These are phyloP conservation scores for Coemansia sp. DNA, from an alignment of 192 early-diverging fungal genomes.

Conservation along the genomic window DNA sequence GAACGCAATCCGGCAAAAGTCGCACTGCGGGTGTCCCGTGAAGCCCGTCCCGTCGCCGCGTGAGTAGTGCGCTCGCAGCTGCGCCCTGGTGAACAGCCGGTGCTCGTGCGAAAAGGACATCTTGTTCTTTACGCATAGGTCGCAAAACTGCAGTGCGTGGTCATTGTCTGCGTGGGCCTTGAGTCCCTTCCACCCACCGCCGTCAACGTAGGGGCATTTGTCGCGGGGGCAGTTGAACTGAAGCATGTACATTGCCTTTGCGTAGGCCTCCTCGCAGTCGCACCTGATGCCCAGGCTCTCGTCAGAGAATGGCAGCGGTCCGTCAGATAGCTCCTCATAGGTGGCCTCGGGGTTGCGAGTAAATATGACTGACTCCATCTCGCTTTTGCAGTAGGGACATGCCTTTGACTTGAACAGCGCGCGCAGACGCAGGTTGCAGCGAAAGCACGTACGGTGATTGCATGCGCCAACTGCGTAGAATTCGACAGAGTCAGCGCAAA, in stretches of 20 bases:
- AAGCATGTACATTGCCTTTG: constrained; percentile 72
- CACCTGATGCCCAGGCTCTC: constrained; percentile 72
- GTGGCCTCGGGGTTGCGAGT: constrained; percentile 65
- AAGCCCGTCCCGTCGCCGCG: constrained; percentile 76
- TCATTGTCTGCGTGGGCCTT: constrained; percentile 78
- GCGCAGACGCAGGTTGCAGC: constrained; percentile 89
- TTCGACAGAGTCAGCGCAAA: constrained; percentile 83
- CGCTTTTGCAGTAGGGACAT: constrained; percentile 93
- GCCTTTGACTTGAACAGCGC: constrained; percentile 84
- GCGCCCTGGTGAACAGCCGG: constrained; percentile 74
- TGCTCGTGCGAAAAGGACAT: constrained; percentile 96
- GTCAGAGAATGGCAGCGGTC: constrained; percentile 65
- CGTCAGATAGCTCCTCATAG: constrained; percentile 58
- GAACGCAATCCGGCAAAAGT: constrained; percentile 82
- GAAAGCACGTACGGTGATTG: constrained; percentile 92
- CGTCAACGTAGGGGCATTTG: constrained; percentile 72
- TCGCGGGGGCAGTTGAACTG: constrained; percentile 89
- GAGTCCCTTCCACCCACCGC: constrained; percentile 81
- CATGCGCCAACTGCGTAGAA: constrained; percentile 87
- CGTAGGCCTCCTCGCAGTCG: constrained; percentile 74
- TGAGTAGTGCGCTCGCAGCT: constrained; percentile 77
- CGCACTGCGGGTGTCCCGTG: constrained; percentile 88
- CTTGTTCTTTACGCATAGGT: constrained; percentile 87
- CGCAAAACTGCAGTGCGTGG: constrained; percentile 82
- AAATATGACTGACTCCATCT: constrained; percentile 77